Evolutionary conservation across 2,329 filamentous ascomycete species (phyloP).

Genomic region (Zalaria obscura): DNA sequence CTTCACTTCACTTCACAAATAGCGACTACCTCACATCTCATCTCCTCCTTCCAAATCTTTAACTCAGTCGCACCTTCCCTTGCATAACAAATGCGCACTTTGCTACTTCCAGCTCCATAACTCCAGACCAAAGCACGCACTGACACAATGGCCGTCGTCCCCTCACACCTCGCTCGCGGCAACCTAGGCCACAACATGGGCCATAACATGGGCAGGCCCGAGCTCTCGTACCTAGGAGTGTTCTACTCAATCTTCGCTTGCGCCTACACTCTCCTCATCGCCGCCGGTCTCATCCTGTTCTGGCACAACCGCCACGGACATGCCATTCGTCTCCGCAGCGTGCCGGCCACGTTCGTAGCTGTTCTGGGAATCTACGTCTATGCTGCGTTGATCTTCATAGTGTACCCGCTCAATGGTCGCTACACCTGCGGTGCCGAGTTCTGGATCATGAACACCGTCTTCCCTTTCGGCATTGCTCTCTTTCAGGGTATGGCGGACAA

Average conservation of each 20-base stretch:
- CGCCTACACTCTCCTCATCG: conserved; percentile 5
- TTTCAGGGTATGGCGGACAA: conserved; percentile 35
- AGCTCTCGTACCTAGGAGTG: too few species aligned
- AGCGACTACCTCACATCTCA: too few species aligned
- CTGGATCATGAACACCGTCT: conserved; percentile 53
- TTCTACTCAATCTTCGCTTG: conserved; percentile 7
- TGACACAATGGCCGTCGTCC: too few species aligned
- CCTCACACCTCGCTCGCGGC: too few species aligned
- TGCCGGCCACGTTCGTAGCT: conserved; percentile 27
- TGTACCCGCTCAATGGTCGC: conserved; percentile 22
- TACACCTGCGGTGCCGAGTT: conserved; percentile 42
- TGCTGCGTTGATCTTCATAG: conserved; percentile 26
- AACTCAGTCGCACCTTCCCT: too few species aligned
- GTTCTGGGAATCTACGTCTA: conserved; percentile 28
- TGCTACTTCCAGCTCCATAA: too few species aligned
- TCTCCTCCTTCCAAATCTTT: too few species aligned
- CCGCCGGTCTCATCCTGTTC: conserved; percentile 20
- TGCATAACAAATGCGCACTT: too few species aligned
- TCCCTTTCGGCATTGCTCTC: conserved; percentile 50
- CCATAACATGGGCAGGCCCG: too few species aligned
- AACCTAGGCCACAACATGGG: too few species aligned
- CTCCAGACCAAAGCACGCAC: too few species aligned
- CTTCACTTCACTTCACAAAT: too few species aligned
- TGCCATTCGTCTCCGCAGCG: conserved; percentile 27
- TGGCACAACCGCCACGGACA: conserved; percentile 19